These are phyloP conservation scores for Vicia villosa DNA, from an alignment of 306 rosid species.

Conservation along the genomic window DNA sequence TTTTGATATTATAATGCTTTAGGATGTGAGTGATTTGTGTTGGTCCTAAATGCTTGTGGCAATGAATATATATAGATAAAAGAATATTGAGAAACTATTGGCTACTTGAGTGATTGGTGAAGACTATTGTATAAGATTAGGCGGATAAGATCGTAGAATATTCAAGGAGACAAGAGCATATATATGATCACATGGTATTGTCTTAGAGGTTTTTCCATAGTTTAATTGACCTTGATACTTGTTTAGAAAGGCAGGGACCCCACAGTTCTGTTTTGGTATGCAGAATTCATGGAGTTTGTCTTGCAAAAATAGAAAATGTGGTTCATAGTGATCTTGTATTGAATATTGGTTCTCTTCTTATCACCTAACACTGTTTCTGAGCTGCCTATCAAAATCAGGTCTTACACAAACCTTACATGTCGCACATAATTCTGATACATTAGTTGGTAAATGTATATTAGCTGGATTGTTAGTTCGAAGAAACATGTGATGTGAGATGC, in stretches of 20 bases:
- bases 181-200: conserved; percentile 46
- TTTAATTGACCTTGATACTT: neutral
- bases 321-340: neutral
- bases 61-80: conserved; percentile 21
- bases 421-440: neutral
- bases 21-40: conserved; percentile 21
- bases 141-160: neutral
- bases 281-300: neutral
- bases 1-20: conserved; percentile 15
- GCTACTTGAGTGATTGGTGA: conserved; percentile 19
- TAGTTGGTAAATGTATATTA: neutral
- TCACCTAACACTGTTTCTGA: neutral
- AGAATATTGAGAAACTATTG: neutral
- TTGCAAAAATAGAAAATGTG: neutral
- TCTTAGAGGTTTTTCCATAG: conserved; percentile 32
- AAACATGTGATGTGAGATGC: conserved; percentile 18
- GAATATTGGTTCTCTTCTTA: neutral
- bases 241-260: neutral
- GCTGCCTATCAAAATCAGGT: neutral
- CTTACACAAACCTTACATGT: neutral
- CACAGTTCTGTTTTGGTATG: neutral
- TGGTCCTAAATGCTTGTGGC: conserved; percentile 17
- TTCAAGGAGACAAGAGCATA: conserved; percentile 21
- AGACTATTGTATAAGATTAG: neutral
- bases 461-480: neutral